Evolutionary conservation across 2,329 filamentous ascomycete species (phyloP), one percentile per base, ranked within the genome.

Genomic region (Diaporthe longicolla): DNA sequence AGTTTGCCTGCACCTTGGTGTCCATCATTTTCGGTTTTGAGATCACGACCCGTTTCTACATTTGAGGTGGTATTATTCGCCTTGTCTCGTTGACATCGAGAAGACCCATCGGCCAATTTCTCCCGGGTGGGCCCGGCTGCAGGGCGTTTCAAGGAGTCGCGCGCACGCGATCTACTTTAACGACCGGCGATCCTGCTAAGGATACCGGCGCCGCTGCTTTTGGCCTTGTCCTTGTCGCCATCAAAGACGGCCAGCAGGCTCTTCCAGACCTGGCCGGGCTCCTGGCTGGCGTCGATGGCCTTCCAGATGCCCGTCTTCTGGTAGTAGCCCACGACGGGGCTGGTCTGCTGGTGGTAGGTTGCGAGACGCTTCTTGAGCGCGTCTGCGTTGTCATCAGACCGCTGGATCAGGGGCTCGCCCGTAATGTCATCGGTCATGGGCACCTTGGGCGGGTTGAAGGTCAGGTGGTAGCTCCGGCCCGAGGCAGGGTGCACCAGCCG

Each of bases 231-330:
- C 82, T 89, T 88, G 78, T 92, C 87, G 79, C 91, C 88, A 73
- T 93, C 91, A 82, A 99, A 96, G 80, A 98, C 92, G 80, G 92
- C 91, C 76, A 98, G 88, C 83, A 99, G 87, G 83, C 92, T 94
- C 89, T 95, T 95, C 97, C 97, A 99, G 76, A 99, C 97, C 84
- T 95, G 93, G 63, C 94, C 94, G 26, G 97, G 97, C 86, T 98
- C 93, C 88, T 99, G 95, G 88, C 94, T 97, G 77, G 97, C 97
- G 83, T 99, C 97, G 80, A 99, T 91, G 76, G 93, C 93, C 85
- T 93, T 93, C 97, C 97, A 99, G 88, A 99, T 98, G 79, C 95
- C 95, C 66, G 94, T 97, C 86, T 95, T 95, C 87, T 97, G 94
- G 91, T 99, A 99, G 89, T 99, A 99, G 74, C 92, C 89, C 76